These are phyloP conservation scores for Poterioochromonas sp. DNA, from an alignment of 352 stramenopile genomes.

Conservation along the genomic window DNA sequence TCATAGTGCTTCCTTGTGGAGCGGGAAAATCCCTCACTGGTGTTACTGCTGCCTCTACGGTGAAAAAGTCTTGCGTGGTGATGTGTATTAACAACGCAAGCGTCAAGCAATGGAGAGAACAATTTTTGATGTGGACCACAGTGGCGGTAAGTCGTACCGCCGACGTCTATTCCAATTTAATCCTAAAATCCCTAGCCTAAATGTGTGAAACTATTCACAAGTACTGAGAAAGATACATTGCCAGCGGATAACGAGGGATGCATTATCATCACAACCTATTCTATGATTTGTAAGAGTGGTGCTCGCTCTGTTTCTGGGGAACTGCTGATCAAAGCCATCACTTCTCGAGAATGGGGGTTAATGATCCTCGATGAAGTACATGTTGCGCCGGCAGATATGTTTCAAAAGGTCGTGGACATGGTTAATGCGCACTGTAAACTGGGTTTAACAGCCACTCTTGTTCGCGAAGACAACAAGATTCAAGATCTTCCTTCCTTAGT, in stretches of 20 bases:
- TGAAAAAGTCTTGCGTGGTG: constrained; percentile 94
- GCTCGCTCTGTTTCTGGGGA: constrained; percentile 77
- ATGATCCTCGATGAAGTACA: constrained; percentile 90
- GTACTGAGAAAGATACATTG: constrained; percentile 61
- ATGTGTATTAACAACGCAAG: constrained; percentile 94
- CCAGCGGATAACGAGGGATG: constrained; percentile 19
- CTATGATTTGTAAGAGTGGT: constrained; percentile 87
- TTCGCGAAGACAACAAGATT: constrained; percentile 97
- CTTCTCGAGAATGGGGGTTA: constrained; percentile 93
- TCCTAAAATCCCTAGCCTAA: too few species aligned
- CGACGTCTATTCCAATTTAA: not conserved
- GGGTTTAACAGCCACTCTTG: constrained; percentile 94
- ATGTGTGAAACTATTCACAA: constrained; percentile 62
- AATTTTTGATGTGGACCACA: constrained; percentile 97
- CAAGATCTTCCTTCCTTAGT: constrained; percentile 99
- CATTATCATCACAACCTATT: constrained; percentile 94
- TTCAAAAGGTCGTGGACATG: constrained; percentile 82
- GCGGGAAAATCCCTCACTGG: constrained; percentile 84
- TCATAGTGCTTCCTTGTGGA: constrained; percentile 97
- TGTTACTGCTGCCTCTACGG: constrained; percentile 87
- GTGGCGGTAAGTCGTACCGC: not conserved
- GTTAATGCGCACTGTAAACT: constrained; percentile 95
- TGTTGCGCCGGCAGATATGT: constrained; percentile 96
- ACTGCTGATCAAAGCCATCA: constrained; percentile 90
- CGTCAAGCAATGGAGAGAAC: constrained; percentile 94